These are phyloP conservation scores for Colletotrichum ledebouriae DNA, from an alignment of 2,329 filamentous ascomycete species.

Conservation along the genomic window DNA sequence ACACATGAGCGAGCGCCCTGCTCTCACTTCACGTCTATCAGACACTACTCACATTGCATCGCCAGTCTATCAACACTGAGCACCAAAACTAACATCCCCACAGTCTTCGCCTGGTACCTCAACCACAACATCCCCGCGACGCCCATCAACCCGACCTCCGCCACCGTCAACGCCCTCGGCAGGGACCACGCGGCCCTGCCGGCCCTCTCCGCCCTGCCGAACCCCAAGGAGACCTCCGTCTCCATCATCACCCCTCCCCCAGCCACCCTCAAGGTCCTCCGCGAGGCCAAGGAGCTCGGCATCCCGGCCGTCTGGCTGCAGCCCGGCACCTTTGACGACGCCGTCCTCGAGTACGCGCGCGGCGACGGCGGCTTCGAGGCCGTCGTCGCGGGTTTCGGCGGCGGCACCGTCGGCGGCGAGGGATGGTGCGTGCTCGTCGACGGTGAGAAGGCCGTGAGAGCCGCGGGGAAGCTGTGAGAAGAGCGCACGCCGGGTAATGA, in stretches of 20 bases:
- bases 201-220: constrained; percentile 73
- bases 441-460: constrained; percentile 75
- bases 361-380: constrained; percentile 73
- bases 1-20: background rate
- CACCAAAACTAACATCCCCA: constrained; percentile 16
- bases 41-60: background rate
- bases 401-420: constrained; percentile 68
- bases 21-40: background rate
- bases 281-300: constrained; percentile 81
- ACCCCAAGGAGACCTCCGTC: constrained; percentile 79
- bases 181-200: constrained; percentile 74
- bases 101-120: constrained; percentile 93
- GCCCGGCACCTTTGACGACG: constrained; percentile 87
- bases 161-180: constrained; percentile 66
- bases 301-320: constrained; percentile 88
- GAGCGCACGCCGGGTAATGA: too few relatives aligned
- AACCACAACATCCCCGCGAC: constrained; percentile 80
- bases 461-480: constrained; percentile 64
- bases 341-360: constrained; percentile 77
- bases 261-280: constrained; percentile 79
- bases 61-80: background rate
- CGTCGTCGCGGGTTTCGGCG: constrained; percentile 76
- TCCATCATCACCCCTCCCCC: constrained; percentile 89
- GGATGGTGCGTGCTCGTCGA: constrained; percentile 93
- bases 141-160: constrained; percentile 82